Percentiles rank a stretch among this genome's conserved stretches.
Conservation (phyloP, 108 stramenopile genomes). For the Pseudonitzschia delicatissima region DNA sequence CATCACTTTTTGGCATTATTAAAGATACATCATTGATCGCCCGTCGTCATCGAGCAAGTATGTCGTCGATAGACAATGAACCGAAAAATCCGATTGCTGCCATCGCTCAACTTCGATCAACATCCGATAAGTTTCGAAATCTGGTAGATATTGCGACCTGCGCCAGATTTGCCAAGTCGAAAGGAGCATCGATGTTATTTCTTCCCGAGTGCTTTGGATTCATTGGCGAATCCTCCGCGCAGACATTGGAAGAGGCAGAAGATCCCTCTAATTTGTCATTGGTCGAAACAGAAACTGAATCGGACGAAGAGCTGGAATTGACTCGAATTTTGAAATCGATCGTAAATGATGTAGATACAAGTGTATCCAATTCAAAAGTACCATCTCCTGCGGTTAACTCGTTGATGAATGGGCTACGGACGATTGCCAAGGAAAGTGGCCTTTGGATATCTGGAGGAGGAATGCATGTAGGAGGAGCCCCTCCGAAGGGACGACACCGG, state of each 20-base stretch:
- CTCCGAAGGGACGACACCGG: slow-evolving; percentile 21
- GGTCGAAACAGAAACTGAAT: not conserved
- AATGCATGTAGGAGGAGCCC: slow-evolving; percentile 56
- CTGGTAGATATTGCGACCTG: slow-evolving; percentile 65
- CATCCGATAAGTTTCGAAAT: slow-evolving; percentile 65
- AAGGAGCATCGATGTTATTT: slow-evolving; percentile 72
- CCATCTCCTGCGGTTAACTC: slow-evolving; percentile 19
- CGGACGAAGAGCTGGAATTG: slow-evolving; percentile 1
- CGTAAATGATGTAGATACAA: not conserved
- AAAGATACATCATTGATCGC: no score
- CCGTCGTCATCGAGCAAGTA: no score
- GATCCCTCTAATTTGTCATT: slow-evolving; percentile 18
- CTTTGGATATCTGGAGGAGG: slow-evolving; percentile 86
- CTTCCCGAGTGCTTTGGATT: slow-evolving; percentile 86
- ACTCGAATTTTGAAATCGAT: not conserved
- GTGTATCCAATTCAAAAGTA: not conserved
- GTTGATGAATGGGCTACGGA: slow-evolving; percentile 62
- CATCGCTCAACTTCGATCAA: slow-evolving; percentile 76
- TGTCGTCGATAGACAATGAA: no score
- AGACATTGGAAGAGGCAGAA: slow-evolving; percentile 74
- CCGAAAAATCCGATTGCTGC: slow-evolving; percentile 39
- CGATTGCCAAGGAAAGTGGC: slow-evolving; percentile 54
- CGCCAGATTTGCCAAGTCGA: slow-evolving; percentile 54
- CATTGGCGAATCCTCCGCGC: slow-evolving; percentile 59
- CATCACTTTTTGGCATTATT: no score